Conservation (phyloP, 2,329 filamentous ascomycete species). For the Cladophialophora psammophila region DNA sequence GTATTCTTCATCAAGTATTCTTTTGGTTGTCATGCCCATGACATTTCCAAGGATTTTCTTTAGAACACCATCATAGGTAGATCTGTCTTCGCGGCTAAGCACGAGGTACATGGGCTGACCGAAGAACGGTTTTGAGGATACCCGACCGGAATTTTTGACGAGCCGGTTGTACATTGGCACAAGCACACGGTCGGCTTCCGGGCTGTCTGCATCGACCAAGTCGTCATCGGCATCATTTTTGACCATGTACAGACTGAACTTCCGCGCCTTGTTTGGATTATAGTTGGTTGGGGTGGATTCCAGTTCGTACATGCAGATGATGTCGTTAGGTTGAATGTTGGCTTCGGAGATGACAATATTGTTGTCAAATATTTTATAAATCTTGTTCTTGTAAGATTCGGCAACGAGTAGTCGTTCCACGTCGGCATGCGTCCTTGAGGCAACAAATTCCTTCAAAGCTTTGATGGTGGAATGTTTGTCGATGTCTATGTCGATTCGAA, state of each 20-base stretch:
- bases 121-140: constrained; percentile 46
- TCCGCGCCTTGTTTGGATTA: constrained; percentile 63
- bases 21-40: constrained; percentile 75
- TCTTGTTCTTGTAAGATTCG: constrained; percentile 82
- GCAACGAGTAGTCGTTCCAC: constrained; percentile 74
- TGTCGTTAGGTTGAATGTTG: constrained; percentile 67
- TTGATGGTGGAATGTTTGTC: constrained; percentile 70
- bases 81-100: constrained; percentile 75
- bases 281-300: constrained; percentile 81
- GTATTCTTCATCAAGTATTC: constrained; percentile 62
- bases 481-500: constrained; percentile 78
- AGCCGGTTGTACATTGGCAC: constrained; percentile 58
- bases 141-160: constrained; percentile 41
- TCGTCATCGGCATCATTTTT: constrained; percentile 49
- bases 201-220: constrained; percentile 51
- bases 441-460: constrained; percentile 59
- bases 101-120: constrained; percentile 69
- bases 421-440: constrained; percentile 58
- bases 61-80: constrained; percentile 73
- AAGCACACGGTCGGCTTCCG: constrained; percentile 55
- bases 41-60: constrained; percentile 81
- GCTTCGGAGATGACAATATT: constrained; percentile 72
- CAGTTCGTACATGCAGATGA: constrained; percentile 77
- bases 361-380: constrained; percentile 87
- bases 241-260: constrained; percentile 47